Conservation (phyloP, 2,329 filamentous ascomycete genomes). For the Fusarium neocosmosporiellum region DNA sequence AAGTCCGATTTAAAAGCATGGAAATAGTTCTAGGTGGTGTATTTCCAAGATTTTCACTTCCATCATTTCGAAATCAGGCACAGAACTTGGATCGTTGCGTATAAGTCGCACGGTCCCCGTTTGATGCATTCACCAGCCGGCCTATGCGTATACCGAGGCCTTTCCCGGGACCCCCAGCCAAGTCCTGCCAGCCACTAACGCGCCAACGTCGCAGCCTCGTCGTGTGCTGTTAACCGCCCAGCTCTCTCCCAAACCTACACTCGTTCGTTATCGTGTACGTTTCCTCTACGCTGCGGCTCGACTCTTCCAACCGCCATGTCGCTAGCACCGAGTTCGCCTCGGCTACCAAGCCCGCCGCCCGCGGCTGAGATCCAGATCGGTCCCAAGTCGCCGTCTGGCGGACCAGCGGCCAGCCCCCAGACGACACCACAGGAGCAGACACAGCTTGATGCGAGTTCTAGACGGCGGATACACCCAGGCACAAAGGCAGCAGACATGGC, state of each 20-base stretch:
- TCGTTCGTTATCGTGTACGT: conserved; percentile 21
- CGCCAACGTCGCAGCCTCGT: conserved; percentile 27
- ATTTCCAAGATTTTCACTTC: background rate
- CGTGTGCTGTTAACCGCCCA: conserved; percentile 28
- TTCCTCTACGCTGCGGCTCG: conserved; percentile 13
- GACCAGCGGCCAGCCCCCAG: conserved; percentile 64
- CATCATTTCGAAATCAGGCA: conserved; percentile 7
- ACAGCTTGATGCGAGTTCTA: conserved; percentile 78
- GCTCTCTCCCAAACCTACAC: conserved; percentile 17
- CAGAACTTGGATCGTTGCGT: conserved; percentile 6
- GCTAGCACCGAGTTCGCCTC: conserved; percentile 81
- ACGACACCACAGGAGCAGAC: conserved; percentile 71
- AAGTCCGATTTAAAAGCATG: background rate
- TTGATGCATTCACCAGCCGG: conserved; percentile 26
- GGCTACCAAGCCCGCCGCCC: conserved; percentile 93
- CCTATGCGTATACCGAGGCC: conserved; percentile 41
- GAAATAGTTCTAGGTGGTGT: background rate
- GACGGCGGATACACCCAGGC: conserved; percentile 88
- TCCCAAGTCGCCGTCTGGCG: conserved; percentile 77
- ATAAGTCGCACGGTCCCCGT: conserved; percentile 34
- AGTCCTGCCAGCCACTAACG: conserved; percentile 28
- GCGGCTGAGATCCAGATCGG: conserved; percentile 94
- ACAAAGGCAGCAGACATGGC: conserved; percentile 95
- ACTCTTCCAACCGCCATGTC: conserved; percentile 57
- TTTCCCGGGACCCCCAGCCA: conserved; percentile 11